These are phyloP conservation scores for Phytophthora ramorum DNA, from an alignment of 352 stramenopile species.

Conservation along the genomic window DNA sequence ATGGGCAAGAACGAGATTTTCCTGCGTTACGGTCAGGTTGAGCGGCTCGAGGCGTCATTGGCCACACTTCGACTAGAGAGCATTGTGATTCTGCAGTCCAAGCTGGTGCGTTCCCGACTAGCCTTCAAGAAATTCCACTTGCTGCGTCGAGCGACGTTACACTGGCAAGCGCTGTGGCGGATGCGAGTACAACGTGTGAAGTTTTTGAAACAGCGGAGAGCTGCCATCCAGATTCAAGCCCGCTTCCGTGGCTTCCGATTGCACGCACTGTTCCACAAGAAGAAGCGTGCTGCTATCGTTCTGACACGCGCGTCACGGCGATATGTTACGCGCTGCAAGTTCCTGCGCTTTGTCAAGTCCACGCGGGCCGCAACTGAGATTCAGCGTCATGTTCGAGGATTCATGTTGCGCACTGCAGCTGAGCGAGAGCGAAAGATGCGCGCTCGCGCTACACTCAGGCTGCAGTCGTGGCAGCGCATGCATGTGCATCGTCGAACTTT, in stretches of 20 bases:
- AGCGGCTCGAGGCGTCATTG: slow-evolving; percentile 68
- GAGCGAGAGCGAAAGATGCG: slow-evolving; percentile 67
- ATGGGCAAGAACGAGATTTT: slow-evolving; percentile 82
- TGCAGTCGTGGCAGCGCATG: slow-evolving; percentile 78
- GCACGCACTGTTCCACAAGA: slow-evolving; percentile 32
- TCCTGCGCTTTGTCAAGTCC: slow-evolving; percentile 42
- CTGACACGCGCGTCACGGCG: slow-evolving; percentile 46
- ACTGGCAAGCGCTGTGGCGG: slow-evolving; percentile 63
- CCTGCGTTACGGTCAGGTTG: slow-evolving; percentile 78
- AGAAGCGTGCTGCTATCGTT: slow-evolving; percentile 39
- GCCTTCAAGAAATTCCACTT: slow-evolving; percentile 48
- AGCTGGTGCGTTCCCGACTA: slow-evolving; percentile 48
- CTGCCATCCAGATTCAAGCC: slow-evolving; percentile 43
- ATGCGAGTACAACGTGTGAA: slow-evolving; percentile 43
- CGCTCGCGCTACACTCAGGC: slow-evolving; percentile 36
- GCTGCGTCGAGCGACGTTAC: slow-evolving; percentile 41
- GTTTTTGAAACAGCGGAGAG: slow-evolving; percentile 46
- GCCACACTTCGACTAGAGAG: slow-evolving; percentile 50
- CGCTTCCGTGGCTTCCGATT: slow-evolving; percentile 41
- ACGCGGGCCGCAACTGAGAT: slow-evolving; percentile 48
- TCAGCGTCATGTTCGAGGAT: slow-evolving; percentile 57
- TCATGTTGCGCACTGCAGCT: slow-evolving; percentile 64
- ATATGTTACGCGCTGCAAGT: slow-evolving; percentile 55
- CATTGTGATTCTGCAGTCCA: slow-evolving; percentile 60
- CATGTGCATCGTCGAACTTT: slow-evolving; percentile 40